phyloP scores from a whole-genome alignment of 2,329 filamentous ascomycete species.

The Beauveria rudraprayagi region DNA sequence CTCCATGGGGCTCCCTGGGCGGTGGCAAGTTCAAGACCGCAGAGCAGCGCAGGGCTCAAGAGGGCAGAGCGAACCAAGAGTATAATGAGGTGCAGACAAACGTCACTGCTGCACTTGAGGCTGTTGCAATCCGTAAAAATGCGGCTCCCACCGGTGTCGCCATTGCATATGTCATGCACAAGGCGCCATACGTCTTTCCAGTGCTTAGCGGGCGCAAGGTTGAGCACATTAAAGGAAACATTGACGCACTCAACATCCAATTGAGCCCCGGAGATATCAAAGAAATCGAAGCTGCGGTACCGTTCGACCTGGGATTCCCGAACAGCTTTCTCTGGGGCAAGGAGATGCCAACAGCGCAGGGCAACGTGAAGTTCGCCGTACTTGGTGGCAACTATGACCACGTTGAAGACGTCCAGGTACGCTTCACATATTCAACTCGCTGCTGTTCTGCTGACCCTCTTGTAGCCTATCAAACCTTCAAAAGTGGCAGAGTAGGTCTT shows the following conservation, averaged over 20 bases:
- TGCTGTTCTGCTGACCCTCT: not conserved
- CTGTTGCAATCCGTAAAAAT: constrained; percentile 37
- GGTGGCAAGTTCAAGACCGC: constrained; percentile 38
- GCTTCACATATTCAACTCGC: constrained; percentile 3
- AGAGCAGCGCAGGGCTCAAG: constrained; percentile 25
- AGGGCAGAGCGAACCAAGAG: constrained; percentile 27
- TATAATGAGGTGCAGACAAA: constrained; percentile 46
- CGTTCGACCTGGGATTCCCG: constrained; percentile 62
- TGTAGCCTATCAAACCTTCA: constrained; percentile 32
- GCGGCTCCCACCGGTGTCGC: constrained; percentile 44
- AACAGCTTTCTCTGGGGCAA: constrained; percentile 46
- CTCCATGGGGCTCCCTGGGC: constrained; percentile 51
- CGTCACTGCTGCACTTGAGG: constrained; percentile 38
- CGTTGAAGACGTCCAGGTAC: constrained; percentile 32
- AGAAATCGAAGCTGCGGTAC: constrained; percentile 53
- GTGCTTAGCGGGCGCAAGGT: constrained; percentile 63
- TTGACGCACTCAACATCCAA: constrained; percentile 55
- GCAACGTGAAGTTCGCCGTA: constrained; percentile 35
- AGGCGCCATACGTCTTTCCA: constrained; percentile 65
- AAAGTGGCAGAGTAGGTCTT: constrained; percentile 35
- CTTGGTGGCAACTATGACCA: constrained; percentile 45
- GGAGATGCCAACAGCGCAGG: constrained; percentile 27
- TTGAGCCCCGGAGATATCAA: constrained; percentile 55
- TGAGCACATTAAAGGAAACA: constrained; percentile 61
- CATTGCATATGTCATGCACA: constrained; percentile 65